Base-by-base conservation (phyloP, 2,329 filamentous ascomycete genomes). In the Thermoascus crustaceus region DNA sequence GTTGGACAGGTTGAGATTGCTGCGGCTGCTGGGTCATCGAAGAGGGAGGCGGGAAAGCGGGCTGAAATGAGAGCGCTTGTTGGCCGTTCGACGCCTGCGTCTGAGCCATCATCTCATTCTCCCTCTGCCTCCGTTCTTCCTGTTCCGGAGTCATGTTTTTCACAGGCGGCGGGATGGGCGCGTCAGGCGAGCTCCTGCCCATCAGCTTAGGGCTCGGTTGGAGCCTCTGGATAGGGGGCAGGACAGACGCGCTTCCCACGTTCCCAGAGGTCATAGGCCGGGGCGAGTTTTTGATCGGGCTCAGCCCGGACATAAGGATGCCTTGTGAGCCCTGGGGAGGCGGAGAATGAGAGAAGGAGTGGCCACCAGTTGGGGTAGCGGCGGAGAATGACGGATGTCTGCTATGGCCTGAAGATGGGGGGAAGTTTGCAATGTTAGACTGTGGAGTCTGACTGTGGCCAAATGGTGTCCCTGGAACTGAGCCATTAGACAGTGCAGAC, bases 221-320 rank as follows among this genome's bases (percentile, higher is more conserved):
- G 6, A 66, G 45, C 45, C 48, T 54, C 40, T 60, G 61, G 4
- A 66, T 57, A 2, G 61, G 61, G 17, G 61, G 62, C 13, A 66
- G 44, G 7, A 66, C 50, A 1, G 61, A 50, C 2, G 60, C 54
- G 4, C 54, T 53, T 5, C 51, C 47, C 31, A 61, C 45, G 23
- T 53, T 47, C 31, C 54, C 54, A 9, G 53, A 54, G 14, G 58
- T 62, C 37, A 57, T 46, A 2, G 58, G 55, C 5, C 60, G 54
- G 18, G 64, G 62, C 7, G 63, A 65, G 31, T 67, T 61, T 41
- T 69, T 69, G 9, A 55, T 66, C 8, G 66, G 66, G 19, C 65
- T 68, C 17, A 68, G 58, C 2, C 66, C 66, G 1, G 66, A 68
- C 30, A 65, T 47, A 5, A 57, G 48, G 34, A 58, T 45, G 9